Evolutionary conservation across 495 filamentous ascomycete species (phyloP).

Genomic region (Parachaetomium inaequale): DNA sequence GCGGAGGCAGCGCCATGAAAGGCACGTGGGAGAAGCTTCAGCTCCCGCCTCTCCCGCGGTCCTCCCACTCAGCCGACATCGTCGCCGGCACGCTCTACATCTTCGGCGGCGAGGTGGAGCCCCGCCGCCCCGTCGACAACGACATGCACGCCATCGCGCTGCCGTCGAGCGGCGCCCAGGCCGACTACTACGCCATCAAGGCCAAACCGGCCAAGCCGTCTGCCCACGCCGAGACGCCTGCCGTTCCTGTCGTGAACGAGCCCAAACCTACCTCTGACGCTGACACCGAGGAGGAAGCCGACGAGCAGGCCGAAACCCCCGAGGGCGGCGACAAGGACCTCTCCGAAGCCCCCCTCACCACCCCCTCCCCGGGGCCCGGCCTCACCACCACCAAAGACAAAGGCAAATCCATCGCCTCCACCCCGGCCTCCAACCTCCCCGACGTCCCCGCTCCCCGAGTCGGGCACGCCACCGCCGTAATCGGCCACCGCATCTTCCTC

Average conservation of each 20-base stretch:
- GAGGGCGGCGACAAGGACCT: conserved; percentile 8
- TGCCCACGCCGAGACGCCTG: background rate
- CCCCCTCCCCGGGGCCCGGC: conserved; percentile 8
- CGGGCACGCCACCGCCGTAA: conserved; percentile 55
- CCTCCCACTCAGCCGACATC: conserved; percentile 66
- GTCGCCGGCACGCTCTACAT: conserved; percentile 64
- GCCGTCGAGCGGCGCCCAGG: conserved; percentile 48
- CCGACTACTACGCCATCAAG: conserved; percentile 56
- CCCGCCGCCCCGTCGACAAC: conserved; percentile 59
- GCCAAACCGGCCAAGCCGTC: conserved; percentile 32
- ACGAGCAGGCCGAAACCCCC: conserved; percentile 9
- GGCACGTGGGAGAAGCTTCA: conserved; percentile 58
- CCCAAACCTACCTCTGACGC: background rate
- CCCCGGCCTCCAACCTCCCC: conserved; percentile 17
- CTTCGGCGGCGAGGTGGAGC: conserved; percentile 57
- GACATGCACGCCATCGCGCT: conserved; percentile 65
- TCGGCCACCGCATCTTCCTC: conserved; percentile 59
- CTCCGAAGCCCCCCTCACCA: conserved; percentile 12
- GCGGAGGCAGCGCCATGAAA: conserved; percentile 38
- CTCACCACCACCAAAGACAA: conserved; percentile 19
- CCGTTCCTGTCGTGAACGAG: background rate
- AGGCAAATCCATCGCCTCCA: conserved; percentile 22
- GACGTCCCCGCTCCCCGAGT: conserved; percentile 50
- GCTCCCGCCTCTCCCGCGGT: conserved; percentile 56
- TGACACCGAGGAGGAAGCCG: conserved; percentile 33